Conservation (phyloP, 2,329 filamentous ascomycete species). For the Plectosphaerella sp. region DNA sequence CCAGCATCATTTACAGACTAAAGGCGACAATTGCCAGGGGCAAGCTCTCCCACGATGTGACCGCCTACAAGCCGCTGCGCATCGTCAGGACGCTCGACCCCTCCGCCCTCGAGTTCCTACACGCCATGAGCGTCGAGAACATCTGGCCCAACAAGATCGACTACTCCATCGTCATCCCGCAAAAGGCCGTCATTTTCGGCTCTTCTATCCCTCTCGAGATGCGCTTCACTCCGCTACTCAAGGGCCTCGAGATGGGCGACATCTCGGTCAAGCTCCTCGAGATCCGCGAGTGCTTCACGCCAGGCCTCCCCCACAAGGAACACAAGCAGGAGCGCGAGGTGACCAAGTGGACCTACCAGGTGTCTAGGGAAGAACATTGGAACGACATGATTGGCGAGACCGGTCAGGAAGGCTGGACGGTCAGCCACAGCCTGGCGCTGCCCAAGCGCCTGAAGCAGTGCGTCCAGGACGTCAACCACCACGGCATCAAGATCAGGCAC, state of each 20-base stretch:
- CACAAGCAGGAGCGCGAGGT: constrained; percentile 64
- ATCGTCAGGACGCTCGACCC: constrained; percentile 75
- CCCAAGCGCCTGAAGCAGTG: constrained; percentile 80
- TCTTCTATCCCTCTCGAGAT: constrained; percentile 82
- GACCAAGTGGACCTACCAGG: constrained; percentile 51
- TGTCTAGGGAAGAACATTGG: constrained; percentile 59
- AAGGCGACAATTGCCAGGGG: constrained; percentile 85
- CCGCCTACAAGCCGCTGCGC: constrained; percentile 72
- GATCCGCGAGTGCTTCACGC: constrained; percentile 59
- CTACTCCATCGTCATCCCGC: constrained; percentile 89
- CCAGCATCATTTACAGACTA: constrained; percentile 83
- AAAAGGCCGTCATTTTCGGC: constrained; percentile 91
- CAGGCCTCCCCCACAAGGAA: constrained; percentile 43
- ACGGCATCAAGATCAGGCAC: constrained; percentile 88
- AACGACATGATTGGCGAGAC: constrained; percentile 65
- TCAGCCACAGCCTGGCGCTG: constrained; percentile 61
- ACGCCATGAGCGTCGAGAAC: constrained; percentile 94
- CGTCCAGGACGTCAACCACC: constrained; percentile 82
- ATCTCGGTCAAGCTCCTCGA: constrained; percentile 80
- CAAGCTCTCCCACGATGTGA: constrained; percentile 83
- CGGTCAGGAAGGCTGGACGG: constrained; percentile 60
- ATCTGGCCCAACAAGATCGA: constrained; percentile 97
- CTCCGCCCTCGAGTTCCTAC: constrained; percentile 70
- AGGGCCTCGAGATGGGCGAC: constrained; percentile 80
- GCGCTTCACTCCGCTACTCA: constrained; percentile 80